Evolutionary conservation across 2,329 filamentous ascomycete species (phyloP).

Genomic region (Ascochyta clinopodiicola): DNA sequence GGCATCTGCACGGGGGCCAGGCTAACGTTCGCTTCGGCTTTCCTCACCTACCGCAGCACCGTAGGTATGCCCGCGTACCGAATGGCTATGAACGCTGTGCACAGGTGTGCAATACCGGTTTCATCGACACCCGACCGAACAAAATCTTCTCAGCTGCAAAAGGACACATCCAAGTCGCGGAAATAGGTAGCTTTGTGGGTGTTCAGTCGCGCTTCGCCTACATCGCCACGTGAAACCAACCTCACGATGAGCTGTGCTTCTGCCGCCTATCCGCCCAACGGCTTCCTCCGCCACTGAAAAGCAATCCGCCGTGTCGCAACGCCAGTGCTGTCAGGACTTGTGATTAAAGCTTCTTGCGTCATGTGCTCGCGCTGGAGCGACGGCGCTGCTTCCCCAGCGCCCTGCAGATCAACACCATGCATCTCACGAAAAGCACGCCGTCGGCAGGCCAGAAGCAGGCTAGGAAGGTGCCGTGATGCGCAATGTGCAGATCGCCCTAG

Average conservation of each 20-base stretch:
- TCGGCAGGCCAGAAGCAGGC: constrained; percentile 19
- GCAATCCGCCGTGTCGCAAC: background rate
- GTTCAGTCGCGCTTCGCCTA: constrained; percentile 2
- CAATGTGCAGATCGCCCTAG: constrained; percentile 38
- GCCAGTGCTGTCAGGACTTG: constrained; percentile 3
- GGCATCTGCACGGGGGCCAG: constrained; percentile 7
- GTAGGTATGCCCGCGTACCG: background rate
- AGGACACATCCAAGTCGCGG: background rate
- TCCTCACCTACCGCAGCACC: background rate
- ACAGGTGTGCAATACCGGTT: background rate
- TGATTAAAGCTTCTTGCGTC: constrained; percentile 10
- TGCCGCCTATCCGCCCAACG: constrained; percentile 15
- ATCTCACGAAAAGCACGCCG: constrained; percentile 13
- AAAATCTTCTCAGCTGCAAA: background rate
- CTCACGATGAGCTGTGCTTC: constrained; percentile 11
- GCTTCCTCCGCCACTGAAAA: constrained; percentile 1
- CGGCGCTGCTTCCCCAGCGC: constrained; percentile 14
- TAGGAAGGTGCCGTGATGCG: constrained; percentile 29
- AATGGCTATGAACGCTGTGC: background rate
- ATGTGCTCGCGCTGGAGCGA: constrained; percentile 19
- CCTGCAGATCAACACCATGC: constrained; percentile 27
- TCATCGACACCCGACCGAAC: background rate
- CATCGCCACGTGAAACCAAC: constrained; percentile 8
- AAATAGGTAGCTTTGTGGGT: background rate
- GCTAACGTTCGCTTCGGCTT: constrained; percentile 6